Base-by-base conservation (phyloP, 1,284 basidiomycete genomes). In the Tilletia horrida region DNA sequence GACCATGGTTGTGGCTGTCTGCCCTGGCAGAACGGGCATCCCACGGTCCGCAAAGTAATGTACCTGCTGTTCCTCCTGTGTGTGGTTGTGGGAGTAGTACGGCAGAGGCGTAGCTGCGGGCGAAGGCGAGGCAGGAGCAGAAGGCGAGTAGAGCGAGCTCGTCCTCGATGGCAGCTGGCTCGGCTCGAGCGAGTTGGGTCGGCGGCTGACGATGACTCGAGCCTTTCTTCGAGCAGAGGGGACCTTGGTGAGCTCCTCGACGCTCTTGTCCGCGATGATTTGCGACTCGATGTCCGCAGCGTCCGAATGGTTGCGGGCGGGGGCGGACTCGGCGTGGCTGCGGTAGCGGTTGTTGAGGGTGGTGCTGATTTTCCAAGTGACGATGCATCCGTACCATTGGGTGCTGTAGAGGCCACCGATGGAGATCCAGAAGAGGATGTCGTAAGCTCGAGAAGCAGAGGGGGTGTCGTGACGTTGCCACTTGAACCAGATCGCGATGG, bases 361-460 rank as follows among this genome's bases (percentile, higher is more conserved):
- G 18, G 62, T 43, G 44, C 71, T 66, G 57, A 73, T 72, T 27
- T 50, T 67, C 64, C 64, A 73, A 9, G 69, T 64, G 18, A 73
- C 72, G 62, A 61, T 67, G 11, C 68, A 63, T 13, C 72, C 71
- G 66, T 66, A 73, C 8, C 73, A 50, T 25, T 73, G 72, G 21
- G 66, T 68, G 29, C 68, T 42, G 16, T 62, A 65, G 25, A 73
- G 45, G 1, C 68, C 72, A 1, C 59, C 45, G 13, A 67, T 72
- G 40, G 61, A 68, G 31, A 68, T 66, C 72, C 72, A 73, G 23
- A 57, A 68, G 2, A 73, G 47, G 9, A 40, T 67, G 61, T 67
- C 50, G 66, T 69, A 72, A 6, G 71, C 66, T 2, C 9, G 44
- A 1, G 27, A 44, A n/a, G 63, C 45, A 31, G 48, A 40, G 16